These are phyloP conservation scores for Thermochaetoides thermophila DNA, from an alignment of 495 filamentous ascomycete species.

Conservation along the genomic window DNA sequence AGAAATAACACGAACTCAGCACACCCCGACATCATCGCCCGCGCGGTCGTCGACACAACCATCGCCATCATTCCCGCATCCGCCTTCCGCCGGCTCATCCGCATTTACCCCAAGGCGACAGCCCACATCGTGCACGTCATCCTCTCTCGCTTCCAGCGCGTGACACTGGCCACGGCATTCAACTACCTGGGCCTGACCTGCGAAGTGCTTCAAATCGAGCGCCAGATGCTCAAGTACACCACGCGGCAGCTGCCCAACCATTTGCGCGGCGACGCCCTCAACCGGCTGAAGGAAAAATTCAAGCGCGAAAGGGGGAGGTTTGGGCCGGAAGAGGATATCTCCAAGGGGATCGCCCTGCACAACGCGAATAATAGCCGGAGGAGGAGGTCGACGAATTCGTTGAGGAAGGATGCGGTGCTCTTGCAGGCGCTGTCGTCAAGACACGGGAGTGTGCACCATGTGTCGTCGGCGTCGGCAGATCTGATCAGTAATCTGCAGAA, in stretches of 20 bases:
- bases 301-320: slow-evolving; percentile 70
- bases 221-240: slow-evolving; percentile 82
- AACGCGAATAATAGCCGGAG: slow-evolving; percentile 52
- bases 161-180: slow-evolving; percentile 86
- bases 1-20: slow-evolving; percentile 57
- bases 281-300: slow-evolving; percentile 88
- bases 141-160: slow-evolving; percentile 79
- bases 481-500: slow-evolving; percentile 67
- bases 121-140: slow-evolving; percentile 97
- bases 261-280: slow-evolving; percentile 68
- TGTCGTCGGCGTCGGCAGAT: slow-evolving; percentile 52
- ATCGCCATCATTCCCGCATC: slow-evolving; percentile 96
- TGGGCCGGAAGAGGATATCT: slow-evolving; percentile 57
- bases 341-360: slow-evolving; percentile 91
- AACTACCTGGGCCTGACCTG: slow-evolving; percentile 82
- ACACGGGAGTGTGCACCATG: no score
- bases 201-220: slow-evolving; percentile 82
- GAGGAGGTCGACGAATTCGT: slow-evolving; percentile 53
- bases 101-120: slow-evolving; percentile 88
- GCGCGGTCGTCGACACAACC: slow-evolving; percentile 93
- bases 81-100: slow-evolving; percentile 85
- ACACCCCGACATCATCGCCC: slow-evolving; percentile 90
- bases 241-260: slow-evolving; percentile 85
- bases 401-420: slow-evolving; percentile 75
- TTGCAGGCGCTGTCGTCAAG: slow-evolving; percentile 50